These are phyloP conservation scores for Kodamaea derodonti DNA, from an alignment of 1,139 yeast species.

Conservation along the genomic window DNA sequence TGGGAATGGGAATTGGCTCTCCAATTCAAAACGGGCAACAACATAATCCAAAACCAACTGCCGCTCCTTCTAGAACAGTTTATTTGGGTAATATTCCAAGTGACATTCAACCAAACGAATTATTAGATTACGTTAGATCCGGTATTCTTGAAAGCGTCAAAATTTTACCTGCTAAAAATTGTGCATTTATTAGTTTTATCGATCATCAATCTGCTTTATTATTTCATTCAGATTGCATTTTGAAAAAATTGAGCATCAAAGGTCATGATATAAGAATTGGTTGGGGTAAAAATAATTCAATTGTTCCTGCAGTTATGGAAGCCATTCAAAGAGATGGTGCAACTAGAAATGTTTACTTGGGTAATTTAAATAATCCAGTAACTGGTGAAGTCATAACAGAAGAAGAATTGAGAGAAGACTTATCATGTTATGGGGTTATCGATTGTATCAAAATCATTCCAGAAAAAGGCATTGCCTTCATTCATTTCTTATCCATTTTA, in stretches of 20 bases:
- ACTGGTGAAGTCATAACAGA: constrained; percentile 52
- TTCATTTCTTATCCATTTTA: constrained; percentile 55
- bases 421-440: constrained; percentile 49
- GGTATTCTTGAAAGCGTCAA: constrained; percentile 81
- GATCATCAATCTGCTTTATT: constrained; percentile 60
- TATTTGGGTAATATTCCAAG: constrained; percentile 85
- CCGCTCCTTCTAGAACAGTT: constrained; percentile 80
- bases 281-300: constrained; percentile 65
- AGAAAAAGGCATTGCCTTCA: constrained; percentile 59
- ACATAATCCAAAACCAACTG: constrained; percentile 15
- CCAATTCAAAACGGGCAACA: constrained; percentile 1
- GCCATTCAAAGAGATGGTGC: constrained; percentile 86
- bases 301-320: constrained; percentile 64
- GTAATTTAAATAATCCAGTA: constrained; percentile 55
- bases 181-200: constrained; percentile 60
- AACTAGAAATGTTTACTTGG: constrained; percentile 84
- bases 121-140: constrained; percentile 84
- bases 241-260: constrained; percentile 52
- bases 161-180: constrained; percentile 52
- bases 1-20: constrained; percentile 1
- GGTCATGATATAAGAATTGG: constrained; percentile 61
- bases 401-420: constrained; percentile 50
- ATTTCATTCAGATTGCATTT: constrained; percentile 59
- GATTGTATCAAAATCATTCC: constrained; percentile 56
- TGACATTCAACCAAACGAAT: constrained; percentile 76